Evolutionary conservation across 139 green algal species (phyloP).

Genomic region (Chlamydomonas sphaeroides): DNA sequence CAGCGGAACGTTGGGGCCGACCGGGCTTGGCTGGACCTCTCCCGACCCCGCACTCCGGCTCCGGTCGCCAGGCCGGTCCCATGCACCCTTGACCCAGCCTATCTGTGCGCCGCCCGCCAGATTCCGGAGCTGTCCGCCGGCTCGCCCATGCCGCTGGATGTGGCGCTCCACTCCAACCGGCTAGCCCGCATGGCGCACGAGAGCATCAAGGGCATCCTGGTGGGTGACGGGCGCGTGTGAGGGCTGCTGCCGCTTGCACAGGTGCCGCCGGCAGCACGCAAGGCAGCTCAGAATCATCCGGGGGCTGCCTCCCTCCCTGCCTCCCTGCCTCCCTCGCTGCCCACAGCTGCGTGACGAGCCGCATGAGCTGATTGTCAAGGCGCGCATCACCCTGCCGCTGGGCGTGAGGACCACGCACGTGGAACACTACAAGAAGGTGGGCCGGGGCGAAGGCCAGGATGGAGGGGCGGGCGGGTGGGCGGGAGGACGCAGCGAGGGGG

Average conservation of each 20-base stretch:
- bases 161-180: constrained; percentile 37
- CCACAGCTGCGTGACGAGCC: constrained; percentile 8
- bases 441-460: no score
- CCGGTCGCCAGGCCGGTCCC: no score
- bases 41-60: no score
- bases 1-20: no score
- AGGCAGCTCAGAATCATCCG: neutral
- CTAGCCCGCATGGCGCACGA: constrained; percentile 51
- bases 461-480: no score
- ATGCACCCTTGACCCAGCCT: no score
- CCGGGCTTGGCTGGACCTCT: no score
- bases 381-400: constrained; percentile 26
- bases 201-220: constrained; percentile 58
- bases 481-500: no score
- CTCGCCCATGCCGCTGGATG: constrained; percentile 58
- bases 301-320: neutral
- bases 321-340: neutral
- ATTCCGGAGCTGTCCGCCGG: constrained; percentile 36
- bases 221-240: neutral
- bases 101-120: no score
- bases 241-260: neutral
- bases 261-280: no score
- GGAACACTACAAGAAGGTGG: neutral
- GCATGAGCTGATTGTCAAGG: constrained; percentile 13
- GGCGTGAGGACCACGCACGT: neutral